Conservation (phyloP, 179 eudicot species). For the Amaranthus tricolor region DNA sequence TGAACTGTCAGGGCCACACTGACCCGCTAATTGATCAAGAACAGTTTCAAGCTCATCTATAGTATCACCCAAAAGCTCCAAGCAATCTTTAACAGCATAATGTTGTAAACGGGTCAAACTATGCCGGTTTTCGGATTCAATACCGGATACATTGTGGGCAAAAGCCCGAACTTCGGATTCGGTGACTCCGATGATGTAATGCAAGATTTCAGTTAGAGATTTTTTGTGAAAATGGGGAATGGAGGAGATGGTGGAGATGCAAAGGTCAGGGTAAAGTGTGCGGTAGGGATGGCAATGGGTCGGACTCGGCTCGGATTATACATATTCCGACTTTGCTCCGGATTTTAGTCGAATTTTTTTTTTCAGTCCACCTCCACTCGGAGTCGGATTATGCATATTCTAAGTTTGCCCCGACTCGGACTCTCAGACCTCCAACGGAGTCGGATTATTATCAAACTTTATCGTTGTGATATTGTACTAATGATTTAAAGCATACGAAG, state of each 20-base stretch:
- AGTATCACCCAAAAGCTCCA: conserved; percentile 58
- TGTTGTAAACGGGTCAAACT: conserved; percentile 37
- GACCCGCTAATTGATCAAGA: conserved; percentile 24
- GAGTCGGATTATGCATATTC: too few relatives aligned
- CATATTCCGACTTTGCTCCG: too few relatives aligned
- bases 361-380: too few relatives aligned
- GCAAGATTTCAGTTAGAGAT: conserved; percentile 50
- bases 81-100: conserved; percentile 65
- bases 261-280: conserved; percentile 62
- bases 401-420: too few relatives aligned
- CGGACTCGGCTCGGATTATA: too few relatives aligned
- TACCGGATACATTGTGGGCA: conserved; percentile 34
- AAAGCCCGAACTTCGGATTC: conserved; percentile 42
- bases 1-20: conserved; percentile 59
- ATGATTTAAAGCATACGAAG: too few relatives aligned
- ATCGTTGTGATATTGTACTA: too few relatives aligned
- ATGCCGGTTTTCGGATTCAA: conserved; percentile 27
- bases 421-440: too few relatives aligned
- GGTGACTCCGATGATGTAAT: conserved; percentile 47
- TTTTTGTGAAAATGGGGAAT: conserved; percentile 56
- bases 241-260: conserved; percentile 57
- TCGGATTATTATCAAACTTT: too few relatives aligned
- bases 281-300: too few relatives aligned
- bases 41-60: conserved; percentile 47
- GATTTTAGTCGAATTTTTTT: too few relatives aligned